Evolutionary conservation across 2,329 filamentous ascomycete species (phyloP).

Genomic region (Laburnicola sp.): DNA sequence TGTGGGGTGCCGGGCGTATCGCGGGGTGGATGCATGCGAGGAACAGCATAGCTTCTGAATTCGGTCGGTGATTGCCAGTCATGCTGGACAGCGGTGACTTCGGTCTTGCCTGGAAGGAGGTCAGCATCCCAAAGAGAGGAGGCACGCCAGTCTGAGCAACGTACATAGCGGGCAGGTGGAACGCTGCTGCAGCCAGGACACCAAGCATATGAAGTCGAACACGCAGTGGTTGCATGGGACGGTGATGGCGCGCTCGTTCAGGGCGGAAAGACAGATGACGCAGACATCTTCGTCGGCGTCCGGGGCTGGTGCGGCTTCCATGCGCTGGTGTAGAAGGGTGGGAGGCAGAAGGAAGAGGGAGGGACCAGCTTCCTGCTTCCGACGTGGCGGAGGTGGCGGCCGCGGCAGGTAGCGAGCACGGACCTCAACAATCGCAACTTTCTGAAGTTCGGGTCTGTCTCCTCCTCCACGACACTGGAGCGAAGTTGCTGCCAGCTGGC

Average conservation of each 20-base stretch:
- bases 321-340: constrained; percentile 23
- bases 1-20: constrained; percentile 6
- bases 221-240: constrained; percentile 76
- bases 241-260: constrained; percentile 72
- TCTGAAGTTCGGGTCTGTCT: neutral
- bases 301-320: constrained; percentile 26
- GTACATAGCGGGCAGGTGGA: constrained; percentile 80
- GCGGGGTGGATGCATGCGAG: constrained; percentile 29
- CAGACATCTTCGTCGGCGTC: constrained; percentile 53
- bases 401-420: constrained; percentile 9
- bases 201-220: constrained; percentile 84
- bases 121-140: neutral
- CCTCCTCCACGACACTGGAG: too few species aligned
- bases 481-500: too few species aligned
- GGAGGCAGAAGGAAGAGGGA: constrained; percentile 13
- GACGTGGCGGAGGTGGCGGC: constrained; percentile 2
- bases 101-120: constrained; percentile 51
- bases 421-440: constrained; percentile 14
- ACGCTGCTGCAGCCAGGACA: constrained; percentile 76
- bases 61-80: constrained; percentile 58
- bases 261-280: constrained; percentile 81
- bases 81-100: constrained; percentile 66
- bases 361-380: constrained; percentile 15
- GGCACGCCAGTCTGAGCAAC: constrained; percentile 31
- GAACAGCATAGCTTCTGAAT: constrained; percentile 63